Base-by-base conservation (phyloP, 1,284 basidiomycete species). In the Ustilago trichophora region DNA sequence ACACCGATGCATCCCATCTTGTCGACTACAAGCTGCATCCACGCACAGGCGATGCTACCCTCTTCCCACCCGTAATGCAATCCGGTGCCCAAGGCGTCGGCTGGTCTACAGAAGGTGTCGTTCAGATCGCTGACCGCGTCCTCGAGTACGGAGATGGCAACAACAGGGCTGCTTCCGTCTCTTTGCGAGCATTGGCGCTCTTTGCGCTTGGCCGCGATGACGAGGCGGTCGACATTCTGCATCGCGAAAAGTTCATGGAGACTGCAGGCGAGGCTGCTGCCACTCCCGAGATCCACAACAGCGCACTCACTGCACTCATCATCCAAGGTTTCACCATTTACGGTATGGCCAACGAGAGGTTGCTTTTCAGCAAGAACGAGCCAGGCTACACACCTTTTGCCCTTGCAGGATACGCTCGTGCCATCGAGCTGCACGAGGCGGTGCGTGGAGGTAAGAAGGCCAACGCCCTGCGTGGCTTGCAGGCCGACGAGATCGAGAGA, bases 401-500 rank as follows among this genome's bases (percentile, higher is more conserved):
- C 2, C 63, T 76, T 15, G 64, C 65, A 15, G 73, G 73, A 5
- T 81, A 79, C 35, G 70, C 69, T 12, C 53, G 71, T 11, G 75
- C 79, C n/a, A 76, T 74, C 35, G 70, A 76, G 33, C 52, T 78
- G 18, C 72, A 80, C 51, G 78, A 80, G 51, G 47, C 48, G 3
- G 49, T 78, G 29, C 65, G 79, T 27, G 76, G 78, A 21, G 68
- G 72, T 43, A 73, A 76, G 43, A 56, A 63, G 32, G 65, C 73
- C 16, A 72, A 74, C 22, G 76, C 70, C 2, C 65, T 78, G 29
- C 68, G 72, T 3, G 76, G 75, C 13, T 27, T 73, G 42, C 72
- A 68, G n/a, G 69, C 73, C 18, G 78, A 79, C 47, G 79, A 80
- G 59, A 68, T 78, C 44, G 79, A 80, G 60, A 57, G 72, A 37